Percentiles rank a stretch among this genome's conserved stretches.
phyloP scores from a whole-genome alignment of 2,329 filamentous ascomycete genomes.

The Rutstroemia sp. region DNA sequence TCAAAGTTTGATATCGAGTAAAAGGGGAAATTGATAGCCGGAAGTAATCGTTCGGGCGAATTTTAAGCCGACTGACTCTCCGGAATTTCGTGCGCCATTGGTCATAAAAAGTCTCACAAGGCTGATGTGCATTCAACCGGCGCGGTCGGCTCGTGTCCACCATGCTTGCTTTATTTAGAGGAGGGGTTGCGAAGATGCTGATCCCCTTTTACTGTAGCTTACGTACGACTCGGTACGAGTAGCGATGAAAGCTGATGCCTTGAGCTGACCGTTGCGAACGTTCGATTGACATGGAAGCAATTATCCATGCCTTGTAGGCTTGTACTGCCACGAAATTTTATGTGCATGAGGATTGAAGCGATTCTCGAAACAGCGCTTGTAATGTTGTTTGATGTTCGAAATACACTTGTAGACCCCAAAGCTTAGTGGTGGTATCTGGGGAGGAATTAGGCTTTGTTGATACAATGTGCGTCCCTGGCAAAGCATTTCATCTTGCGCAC shows the following conservation, averaged over 20 bases:
- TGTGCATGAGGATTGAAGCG: background rate
- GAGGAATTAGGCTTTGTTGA: too few relatives aligned
- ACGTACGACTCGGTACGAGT: background rate
- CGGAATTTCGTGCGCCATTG: constrained; percentile 4
- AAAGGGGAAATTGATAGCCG: background rate
- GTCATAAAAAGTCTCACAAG: constrained; percentile 12
- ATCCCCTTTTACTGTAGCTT: background rate
- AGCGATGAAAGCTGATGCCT: background rate
- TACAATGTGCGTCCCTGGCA: too few relatives aligned
- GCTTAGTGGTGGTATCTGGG: background rate
- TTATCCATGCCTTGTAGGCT: too few relatives aligned
- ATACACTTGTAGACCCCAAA: background rate
- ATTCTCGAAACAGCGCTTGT: too few relatives aligned
- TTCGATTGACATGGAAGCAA: background rate
- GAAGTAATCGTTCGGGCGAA: background rate
- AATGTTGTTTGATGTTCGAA: too few relatives aligned
- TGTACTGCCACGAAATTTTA: background rate
- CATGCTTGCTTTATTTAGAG: constrained; percentile 2
- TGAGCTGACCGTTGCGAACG: background rate
- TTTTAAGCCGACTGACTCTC: background rate
- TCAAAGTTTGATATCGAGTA: background rate
- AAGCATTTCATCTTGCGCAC: too few relatives aligned
- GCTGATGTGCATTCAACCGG: constrained; percentile 13
- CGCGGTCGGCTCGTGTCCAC: background rate
- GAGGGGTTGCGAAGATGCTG: background rate